These are phyloP conservation scores for Sarocladiaceae sp. DNA, from an alignment of 2,329 filamentous ascomycete genomes.

Conservation along the genomic window DNA sequence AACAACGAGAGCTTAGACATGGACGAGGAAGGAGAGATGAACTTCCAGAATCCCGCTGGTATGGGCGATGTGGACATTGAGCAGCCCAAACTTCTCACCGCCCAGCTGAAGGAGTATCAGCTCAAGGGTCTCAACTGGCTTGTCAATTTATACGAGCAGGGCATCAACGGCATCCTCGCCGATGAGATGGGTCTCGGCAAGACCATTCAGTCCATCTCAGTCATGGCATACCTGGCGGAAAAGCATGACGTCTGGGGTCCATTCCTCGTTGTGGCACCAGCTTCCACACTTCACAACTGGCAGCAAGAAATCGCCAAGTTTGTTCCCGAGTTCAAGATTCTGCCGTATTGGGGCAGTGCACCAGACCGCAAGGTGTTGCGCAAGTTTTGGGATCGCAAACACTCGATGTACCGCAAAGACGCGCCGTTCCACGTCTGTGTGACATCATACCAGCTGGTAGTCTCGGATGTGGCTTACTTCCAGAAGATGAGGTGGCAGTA, in stretches of 20 bases:
- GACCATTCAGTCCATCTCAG: slow-evolving; percentile 96
- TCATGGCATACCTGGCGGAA: slow-evolving; percentile 97
- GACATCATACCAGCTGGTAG: slow-evolving; percentile 95
- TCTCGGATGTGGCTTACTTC: slow-evolving; percentile 94
- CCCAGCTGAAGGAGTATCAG: slow-evolving; percentile 97
- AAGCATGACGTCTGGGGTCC: slow-evolving; percentile 98
- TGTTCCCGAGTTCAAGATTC: slow-evolving; percentile 86
- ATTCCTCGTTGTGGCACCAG: slow-evolving; percentile 91
- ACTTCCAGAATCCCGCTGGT: slow-evolving; percentile 97
- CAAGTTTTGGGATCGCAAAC: slow-evolving; percentile 98
- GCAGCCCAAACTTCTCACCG: slow-evolving; percentile 88
- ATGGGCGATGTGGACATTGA: slow-evolving; percentile 90
- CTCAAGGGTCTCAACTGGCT: slow-evolving; percentile 99
- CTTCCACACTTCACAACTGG: slow-evolving; percentile 97
- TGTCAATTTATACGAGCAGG: slow-evolving; percentile 97
- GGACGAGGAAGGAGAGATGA: slow-evolving; percentile 95
- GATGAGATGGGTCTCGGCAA: slow-evolving; percentile 99
- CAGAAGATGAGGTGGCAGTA: slow-evolving; percentile 99
- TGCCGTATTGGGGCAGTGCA: slow-evolving; percentile 96
- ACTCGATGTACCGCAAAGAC: slow-evolving; percentile 89
- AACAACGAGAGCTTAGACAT: slow-evolving; percentile 66
- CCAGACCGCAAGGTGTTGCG: slow-evolving; percentile 91
- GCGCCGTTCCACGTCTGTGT: slow-evolving; percentile 93
- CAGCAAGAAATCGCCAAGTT: slow-evolving; percentile 96
- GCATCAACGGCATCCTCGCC: slow-evolving; percentile 97